These are phyloP conservation scores for Hypholoma fasciculare DNA, from an alignment of 768 basidiomycete genomes.

Conservation along the genomic window DNA sequence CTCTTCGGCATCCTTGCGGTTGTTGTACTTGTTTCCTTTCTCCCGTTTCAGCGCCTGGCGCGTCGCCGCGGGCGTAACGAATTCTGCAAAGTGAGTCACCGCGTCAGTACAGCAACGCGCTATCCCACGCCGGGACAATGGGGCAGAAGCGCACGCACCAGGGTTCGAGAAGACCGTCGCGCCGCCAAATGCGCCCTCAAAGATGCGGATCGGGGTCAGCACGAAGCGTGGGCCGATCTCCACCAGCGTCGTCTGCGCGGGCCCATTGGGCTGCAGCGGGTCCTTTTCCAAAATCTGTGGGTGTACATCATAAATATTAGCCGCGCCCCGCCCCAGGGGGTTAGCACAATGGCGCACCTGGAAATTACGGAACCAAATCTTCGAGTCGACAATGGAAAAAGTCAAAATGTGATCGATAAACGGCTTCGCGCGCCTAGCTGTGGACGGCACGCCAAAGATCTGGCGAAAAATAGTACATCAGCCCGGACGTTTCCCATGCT, in stretches of 20 bases:
- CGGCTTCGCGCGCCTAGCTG: constrained; percentile 90
- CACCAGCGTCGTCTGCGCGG: constrained; percentile 83
- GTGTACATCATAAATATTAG: constrained; percentile 16
- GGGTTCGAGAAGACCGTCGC: constrained; percentile 96
- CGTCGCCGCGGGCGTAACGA: constrained; percentile 83
- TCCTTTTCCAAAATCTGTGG: constrained; percentile 90
- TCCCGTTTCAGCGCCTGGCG: constrained; percentile 69
- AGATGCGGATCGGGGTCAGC: constrained; percentile 94
- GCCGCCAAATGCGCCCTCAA: constrained; percentile 96
- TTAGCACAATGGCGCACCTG: constrained; percentile 56
- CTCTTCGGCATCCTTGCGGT: constrained; percentile 76
- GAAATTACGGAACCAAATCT: constrained; percentile 99
- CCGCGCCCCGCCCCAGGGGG: constrained; percentile 11
- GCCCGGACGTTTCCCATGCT: background rate
- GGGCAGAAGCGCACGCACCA: constrained; percentile 47
- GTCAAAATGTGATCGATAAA: constrained; percentile 98
- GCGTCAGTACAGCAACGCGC: no score
- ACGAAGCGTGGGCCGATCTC: constrained; percentile 99
- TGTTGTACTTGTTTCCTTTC: constrained; percentile 79
- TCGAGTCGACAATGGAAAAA: constrained; percentile 92
- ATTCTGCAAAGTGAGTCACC: constrained; percentile 55
- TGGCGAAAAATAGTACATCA: constrained; percentile 28
- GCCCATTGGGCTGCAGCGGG: constrained; percentile 82
- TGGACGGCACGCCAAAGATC: constrained; percentile 94
- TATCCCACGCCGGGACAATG: no score